Conservation (phyloP, 23 red algal species). For the Gracilaria vermiculophylla region DNA sequence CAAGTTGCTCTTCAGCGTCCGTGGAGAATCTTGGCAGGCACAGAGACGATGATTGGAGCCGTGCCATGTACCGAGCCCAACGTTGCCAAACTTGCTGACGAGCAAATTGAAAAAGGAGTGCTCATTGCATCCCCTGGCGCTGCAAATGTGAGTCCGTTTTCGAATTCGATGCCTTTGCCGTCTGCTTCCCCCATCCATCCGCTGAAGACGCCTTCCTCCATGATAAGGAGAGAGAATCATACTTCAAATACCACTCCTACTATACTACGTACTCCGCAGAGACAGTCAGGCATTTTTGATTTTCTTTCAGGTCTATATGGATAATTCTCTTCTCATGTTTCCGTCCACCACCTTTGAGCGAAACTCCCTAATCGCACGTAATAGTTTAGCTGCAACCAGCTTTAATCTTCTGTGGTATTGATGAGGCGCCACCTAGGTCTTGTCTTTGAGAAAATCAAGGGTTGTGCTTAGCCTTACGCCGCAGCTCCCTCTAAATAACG, state of each 20-base stretch:
- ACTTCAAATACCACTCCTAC: background rate
- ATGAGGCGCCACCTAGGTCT: too few relatives aligned
- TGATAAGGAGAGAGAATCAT: background rate
- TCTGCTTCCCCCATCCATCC: conserved; percentile 10
- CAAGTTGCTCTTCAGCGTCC: conserved; percentile 58
- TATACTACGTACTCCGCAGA: conserved; percentile 55
- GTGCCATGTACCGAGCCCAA: conserved; percentile 77
- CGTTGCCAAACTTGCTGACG: conserved; percentile 37
- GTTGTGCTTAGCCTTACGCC: too few relatives aligned
- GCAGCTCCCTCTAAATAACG: too few relatives aligned
- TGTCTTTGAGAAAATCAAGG: too few relatives aligned
- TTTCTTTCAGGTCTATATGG: conserved; percentile 52
- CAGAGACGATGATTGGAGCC: conserved; percentile 75
- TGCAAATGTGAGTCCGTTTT: background rate
- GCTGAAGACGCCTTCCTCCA: conserved; percentile 1
- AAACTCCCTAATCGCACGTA: too few relatives aligned
- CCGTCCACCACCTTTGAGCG: too few relatives aligned
- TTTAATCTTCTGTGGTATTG: too few relatives aligned
- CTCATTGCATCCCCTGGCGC: conserved; percentile 41
- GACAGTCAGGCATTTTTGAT: conserved; percentile 58
- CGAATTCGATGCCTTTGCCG: background rate
- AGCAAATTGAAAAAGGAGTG: conserved; percentile 52
- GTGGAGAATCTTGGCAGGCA: conserved; percentile 61
- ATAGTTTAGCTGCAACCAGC: too few relatives aligned
- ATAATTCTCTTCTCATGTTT: too few relatives aligned